Base-by-base conservation (phyloP, 805 yeast species). In the Barnettozyma sucrosica region DNA sequence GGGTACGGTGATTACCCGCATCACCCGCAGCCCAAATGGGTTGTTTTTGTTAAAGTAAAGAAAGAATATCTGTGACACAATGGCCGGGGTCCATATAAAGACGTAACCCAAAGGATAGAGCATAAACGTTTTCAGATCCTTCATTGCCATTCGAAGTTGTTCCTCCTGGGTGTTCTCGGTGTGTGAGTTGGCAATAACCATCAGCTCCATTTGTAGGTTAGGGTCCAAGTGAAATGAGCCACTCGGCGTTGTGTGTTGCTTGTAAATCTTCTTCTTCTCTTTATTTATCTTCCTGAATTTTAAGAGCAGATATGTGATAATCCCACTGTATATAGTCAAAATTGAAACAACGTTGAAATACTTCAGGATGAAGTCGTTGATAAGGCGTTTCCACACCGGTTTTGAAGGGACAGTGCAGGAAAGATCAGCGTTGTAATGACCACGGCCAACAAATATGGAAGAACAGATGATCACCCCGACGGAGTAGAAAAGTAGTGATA, bases 1-100 rank as follows among this genome's bases (percentile, higher is more conserved):
- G 2, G 96, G 90, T 62, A 85, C 86, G 69, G 81, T 79, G 50
- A 82, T 79, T 0, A 92, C 85, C 14, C 85, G 79, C 11, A 51
- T 37, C 8, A 55, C 6, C 1, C 41, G 18, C 1, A 57, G 38
- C 0, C 25, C 50, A 30, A 42, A 53, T 0, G 60, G 54, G 8
- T 43, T 26, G 4, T 43, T 1, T 2, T 18, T 7, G 6, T 16
- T 36, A 2, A 14, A 4, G 9, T 20, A 30, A 16, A n/a, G 14
- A 44, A 39, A 41, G 47, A 49, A 46, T 0, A 53, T 36, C 36
- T 59, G 57, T 3, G 53, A 36, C n/a, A 53, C 41, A 2, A 47
- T 23, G 2, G 62, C 52, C 1, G 55, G 34, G 1, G 42, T 47
- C 63, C 63, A 59, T 0, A 55, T 49, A 8, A 53, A 9, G 4